phyloP scores from a whole-genome alignment of 495 filamentous ascomycete genomes.

The Penicillium desertorum region DNA sequence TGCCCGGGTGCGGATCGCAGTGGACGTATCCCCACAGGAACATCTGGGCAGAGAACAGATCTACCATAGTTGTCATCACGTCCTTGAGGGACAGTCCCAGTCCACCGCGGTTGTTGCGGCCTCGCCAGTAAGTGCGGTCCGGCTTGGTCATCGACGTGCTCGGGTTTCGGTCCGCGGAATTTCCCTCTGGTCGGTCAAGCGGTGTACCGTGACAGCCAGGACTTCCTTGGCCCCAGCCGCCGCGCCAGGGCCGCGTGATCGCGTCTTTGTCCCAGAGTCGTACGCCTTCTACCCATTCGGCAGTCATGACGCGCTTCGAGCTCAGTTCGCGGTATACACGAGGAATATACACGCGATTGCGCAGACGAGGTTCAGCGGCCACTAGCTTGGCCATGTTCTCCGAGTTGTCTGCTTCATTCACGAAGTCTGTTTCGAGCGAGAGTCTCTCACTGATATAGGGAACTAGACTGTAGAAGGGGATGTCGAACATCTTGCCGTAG shows the following conservation, averaged over 20 bases:
- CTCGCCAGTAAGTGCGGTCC: constrained; percentile 75
- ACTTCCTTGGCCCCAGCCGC: constrained; percentile 70
- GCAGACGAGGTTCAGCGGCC: constrained; percentile 70
- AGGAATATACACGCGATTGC: constrained; percentile 82
- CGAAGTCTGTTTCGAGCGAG: constrained; percentile 89
- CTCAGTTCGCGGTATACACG: constrained; percentile 78
- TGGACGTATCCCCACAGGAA: constrained; percentile 94
- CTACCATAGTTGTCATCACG: constrained; percentile 94
- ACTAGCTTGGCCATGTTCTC: constrained; percentile 79
- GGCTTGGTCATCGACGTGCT: constrained; percentile 66
- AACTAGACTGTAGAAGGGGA: constrained; percentile 83
- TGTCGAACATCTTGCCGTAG: constrained; percentile 79
- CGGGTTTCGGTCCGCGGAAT: constrained; percentile 26
- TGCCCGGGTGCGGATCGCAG: constrained; percentile 95
- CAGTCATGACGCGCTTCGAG: constrained; percentile 83
- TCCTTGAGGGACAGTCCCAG: constrained; percentile 78
- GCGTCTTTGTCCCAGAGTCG: constrained; percentile 85
- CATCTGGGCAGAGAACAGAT: constrained; percentile 93
- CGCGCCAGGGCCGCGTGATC: constrained; percentile 71
- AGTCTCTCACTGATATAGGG: constrained; percentile 88
- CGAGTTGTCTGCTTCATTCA: constrained; percentile 84
- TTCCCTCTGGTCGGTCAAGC: constrained; percentile 50
- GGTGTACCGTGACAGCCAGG: constrained; percentile 72
- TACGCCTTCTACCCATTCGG: constrained; percentile 96
- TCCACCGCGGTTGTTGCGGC: constrained; percentile 66